A percentile compares a stretch with the other conserved stretches of the same genome.
Evolutionary conservation across 1,284 basidiomycete species (phyloP).

Genomic region (Agroathelia rolfsii): DNA sequence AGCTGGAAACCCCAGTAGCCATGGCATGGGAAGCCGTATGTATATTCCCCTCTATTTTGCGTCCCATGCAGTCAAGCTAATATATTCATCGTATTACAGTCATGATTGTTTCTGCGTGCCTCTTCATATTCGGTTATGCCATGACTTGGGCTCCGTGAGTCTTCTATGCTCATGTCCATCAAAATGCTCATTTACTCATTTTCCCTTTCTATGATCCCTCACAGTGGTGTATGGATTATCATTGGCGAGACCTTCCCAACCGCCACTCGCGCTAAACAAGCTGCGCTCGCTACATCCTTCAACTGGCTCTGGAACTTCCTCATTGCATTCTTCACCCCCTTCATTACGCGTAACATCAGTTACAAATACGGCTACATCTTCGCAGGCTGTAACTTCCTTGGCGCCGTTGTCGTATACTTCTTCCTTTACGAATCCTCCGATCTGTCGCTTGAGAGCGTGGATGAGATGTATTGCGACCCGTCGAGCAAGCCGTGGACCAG

Average conservation of each 20-base stretch:
- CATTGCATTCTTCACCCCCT: constrained; percentile 68
- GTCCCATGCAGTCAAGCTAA: constrained; percentile 4
- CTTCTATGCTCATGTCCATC: constrained; percentile 2
- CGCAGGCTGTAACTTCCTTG: constrained; percentile 52
- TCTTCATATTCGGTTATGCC: constrained; percentile 75
- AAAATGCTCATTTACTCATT: too few species aligned
- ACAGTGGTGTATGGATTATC: constrained; percentile 60
- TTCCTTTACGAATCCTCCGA: constrained; percentile 73
- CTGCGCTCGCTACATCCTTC: constrained; percentile 56
- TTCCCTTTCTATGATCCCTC: too few species aligned
- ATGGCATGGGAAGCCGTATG: constrained; percentile 43
- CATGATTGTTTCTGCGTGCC: constrained; percentile 67
- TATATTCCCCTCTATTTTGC: constrained; percentile 7
- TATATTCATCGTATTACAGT: constrained; percentile 27
- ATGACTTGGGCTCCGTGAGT: constrained; percentile 61
- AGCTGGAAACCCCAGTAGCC: constrained; percentile 46
- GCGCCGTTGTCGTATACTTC: constrained; percentile 59
- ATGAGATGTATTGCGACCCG: constrained; percentile 72
- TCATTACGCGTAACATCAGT: constrained; percentile 45
- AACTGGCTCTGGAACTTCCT: constrained; percentile 64
- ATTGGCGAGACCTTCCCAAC: constrained; percentile 74
- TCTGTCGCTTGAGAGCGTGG: constrained; percentile 62
- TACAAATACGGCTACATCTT: constrained; percentile 72
- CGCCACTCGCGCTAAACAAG: constrained; percentile 68
- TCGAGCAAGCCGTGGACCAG: constrained; percentile 62